These are phyloP conservation scores for Talaromyces sp. DNA, from an alignment of 2,329 filamentous ascomycete species.

Conservation along the genomic window DNA sequence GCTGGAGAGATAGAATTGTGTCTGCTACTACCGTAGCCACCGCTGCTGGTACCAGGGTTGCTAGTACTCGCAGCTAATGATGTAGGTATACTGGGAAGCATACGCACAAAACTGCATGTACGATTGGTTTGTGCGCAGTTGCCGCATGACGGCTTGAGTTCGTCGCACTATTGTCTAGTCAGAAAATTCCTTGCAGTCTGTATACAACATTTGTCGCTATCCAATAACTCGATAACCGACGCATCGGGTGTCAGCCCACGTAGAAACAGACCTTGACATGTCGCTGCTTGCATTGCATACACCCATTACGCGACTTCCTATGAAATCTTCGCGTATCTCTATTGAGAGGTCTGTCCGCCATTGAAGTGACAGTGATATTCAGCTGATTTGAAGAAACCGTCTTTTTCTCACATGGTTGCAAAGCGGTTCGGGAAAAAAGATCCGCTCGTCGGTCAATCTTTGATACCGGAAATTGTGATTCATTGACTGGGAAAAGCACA, in stretches of 20 bases:
- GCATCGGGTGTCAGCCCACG: not conserved
- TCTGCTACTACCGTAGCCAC: not conserved
- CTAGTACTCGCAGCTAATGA: not conserved
- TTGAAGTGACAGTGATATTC: not conserved
- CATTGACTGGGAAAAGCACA: no score
- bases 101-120: conserved; percentile 16
- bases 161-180: conserved; percentile 17
- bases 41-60: not conserved
- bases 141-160: conserved; percentile 14
- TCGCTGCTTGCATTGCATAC: conserved; percentile 20
- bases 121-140: conserved; percentile 19
- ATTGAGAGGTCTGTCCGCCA: not conserved
- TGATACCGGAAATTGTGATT: not conserved
- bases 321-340: conserved; percentile 19
- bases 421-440: not conserved
- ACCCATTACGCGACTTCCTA: conserved; percentile 20
- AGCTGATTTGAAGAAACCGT: not conserved
- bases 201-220: not conserved
- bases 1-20: not conserved
- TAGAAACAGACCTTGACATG: conserved; percentile 20
- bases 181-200: not conserved
- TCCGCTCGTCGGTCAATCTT: not conserved
- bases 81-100: conserved; percentile 17
- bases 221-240: not conserved
- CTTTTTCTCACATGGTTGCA: not conserved